These are phyloP conservation scores for Tremella fuciformis DNA, from an alignment of 768 basidiomycete genomes.

Conservation along the genomic window DNA sequence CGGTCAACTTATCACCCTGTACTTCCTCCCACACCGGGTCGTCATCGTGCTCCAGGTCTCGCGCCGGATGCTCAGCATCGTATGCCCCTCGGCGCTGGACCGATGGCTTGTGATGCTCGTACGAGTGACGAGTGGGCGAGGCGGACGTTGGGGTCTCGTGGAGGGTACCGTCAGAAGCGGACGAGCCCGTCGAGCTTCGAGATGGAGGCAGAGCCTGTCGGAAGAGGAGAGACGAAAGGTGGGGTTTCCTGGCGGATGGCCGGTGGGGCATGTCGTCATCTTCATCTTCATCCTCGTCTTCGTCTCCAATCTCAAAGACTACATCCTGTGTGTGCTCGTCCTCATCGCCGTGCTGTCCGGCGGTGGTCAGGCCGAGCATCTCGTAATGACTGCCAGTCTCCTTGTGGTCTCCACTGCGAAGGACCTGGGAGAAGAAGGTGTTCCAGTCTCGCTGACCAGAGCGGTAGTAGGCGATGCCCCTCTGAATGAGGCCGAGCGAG, in stretches of 20 bases:
- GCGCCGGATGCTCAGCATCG: slow-evolving; percentile 13
- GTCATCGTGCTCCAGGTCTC: slow-evolving; percentile 20
- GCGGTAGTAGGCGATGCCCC: slow-evolving; percentile 17
- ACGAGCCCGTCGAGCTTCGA: slow-evolving; percentile 24
- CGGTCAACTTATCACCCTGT: background rate
- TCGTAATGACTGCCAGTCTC: slow-evolving; percentile 30
- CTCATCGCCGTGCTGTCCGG: slow-evolving; percentile 13
- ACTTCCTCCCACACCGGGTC: slow-evolving; percentile 9
- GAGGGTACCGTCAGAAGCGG: slow-evolving; percentile 35
- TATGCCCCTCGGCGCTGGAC: slow-evolving; percentile 15
- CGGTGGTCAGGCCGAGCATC: slow-evolving; percentile 30
- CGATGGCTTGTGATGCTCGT: slow-evolving; percentile 12
- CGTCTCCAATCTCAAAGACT: slow-evolving; percentile 11
- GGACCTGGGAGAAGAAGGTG: slow-evolving; percentile 18
- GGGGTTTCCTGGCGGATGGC: slow-evolving; percentile 11
- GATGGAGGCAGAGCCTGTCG: slow-evolving; percentile 26
- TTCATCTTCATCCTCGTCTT: slow-evolving; percentile 12
- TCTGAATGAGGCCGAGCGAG: slow-evolving; percentile 50
- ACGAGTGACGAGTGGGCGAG: slow-evolving; percentile 15
- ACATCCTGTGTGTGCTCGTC: slow-evolving; percentile 22
- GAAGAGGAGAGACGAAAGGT: slow-evolving; percentile 22
- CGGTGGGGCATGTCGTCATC: slow-evolving; percentile 7
- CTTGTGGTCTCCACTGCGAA: slow-evolving; percentile 6
- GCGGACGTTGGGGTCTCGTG: slow-evolving; percentile 27
- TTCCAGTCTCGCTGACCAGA: slow-evolving; percentile 25